phyloP scores from a whole-genome alignment of 2,329 filamentous ascomycete genomes.

The Pseudogymnoascus sp. region DNA sequence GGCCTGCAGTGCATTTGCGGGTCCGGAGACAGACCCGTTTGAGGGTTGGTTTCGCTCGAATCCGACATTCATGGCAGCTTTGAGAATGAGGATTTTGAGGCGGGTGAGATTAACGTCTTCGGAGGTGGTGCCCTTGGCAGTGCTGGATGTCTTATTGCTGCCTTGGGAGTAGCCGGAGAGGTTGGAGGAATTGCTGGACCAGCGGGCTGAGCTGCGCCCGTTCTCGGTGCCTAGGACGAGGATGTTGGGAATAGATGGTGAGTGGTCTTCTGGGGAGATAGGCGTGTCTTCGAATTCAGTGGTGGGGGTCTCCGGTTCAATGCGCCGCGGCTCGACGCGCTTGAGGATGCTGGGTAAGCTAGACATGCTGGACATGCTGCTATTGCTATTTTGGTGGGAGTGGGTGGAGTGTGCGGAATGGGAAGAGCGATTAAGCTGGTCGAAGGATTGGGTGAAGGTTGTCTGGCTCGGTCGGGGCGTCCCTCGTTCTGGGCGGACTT shows the following conservation, averaged over 20 bases:
- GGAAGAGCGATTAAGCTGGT: constrained; percentile 40
- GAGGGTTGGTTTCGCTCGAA: constrained; percentile 54
- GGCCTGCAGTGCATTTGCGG: constrained; percentile 51
- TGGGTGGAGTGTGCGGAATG: constrained; percentile 45
- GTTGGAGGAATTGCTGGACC: constrained; percentile 76
- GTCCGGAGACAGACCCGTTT: constrained; percentile 26
- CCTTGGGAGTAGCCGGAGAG: constrained; percentile 73
- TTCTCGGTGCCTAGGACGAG: constrained; percentile 71
- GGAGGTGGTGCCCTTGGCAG: constrained; percentile 61
- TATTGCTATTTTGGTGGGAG: constrained; percentile 14
- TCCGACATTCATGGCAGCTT: constrained; percentile 79
- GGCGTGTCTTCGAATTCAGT: constrained; percentile 93
- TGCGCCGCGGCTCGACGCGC: constrained; percentile 34
- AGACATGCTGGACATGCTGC: constrained; percentile 33
- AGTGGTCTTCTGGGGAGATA: constrained; percentile 72
- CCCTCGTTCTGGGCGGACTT: constrained; percentile 75
- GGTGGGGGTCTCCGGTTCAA: constrained; percentile 79
- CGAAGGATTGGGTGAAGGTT: constrained; percentile 57
- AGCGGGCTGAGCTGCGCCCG: constrained; percentile 57
- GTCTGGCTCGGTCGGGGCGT: constrained; percentile 78
- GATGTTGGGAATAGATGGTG: constrained; percentile 75
- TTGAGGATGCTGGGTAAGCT: constrained; percentile 45
- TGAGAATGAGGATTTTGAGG: constrained; percentile 72
- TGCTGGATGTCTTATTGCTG: constrained; percentile 60
- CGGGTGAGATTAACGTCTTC: constrained; percentile 74